Base-by-base conservation (phyloP, 1,284 basidiomycete genomes). In the Puccinia horiana region DNA sequence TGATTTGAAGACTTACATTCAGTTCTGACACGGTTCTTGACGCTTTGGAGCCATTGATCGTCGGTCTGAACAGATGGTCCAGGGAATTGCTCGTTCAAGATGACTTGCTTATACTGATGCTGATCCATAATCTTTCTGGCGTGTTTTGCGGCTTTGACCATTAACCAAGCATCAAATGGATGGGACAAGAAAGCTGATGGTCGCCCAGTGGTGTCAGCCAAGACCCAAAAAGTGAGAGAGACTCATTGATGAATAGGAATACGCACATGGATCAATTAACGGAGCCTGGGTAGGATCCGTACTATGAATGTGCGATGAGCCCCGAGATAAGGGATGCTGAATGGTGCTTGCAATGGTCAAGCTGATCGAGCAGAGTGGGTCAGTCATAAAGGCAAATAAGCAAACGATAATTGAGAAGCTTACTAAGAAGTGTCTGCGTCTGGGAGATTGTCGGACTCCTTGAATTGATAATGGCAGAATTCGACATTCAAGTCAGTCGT, bases 271-370 rank as follows among this genome's bases (percentile, higher is more conserved):
- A 67, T 81, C 73, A 29, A 81, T 81, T 26, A 67, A 58, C 4
- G 70, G 80, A 9, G 58, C 4, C 29, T 35, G 18, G 20, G 26
- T 29, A 11, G 80, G 61, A 32, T 81, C 72, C 32, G n/a, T 26
- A n/a, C 61, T 40, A 2, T 54, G 29, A 42, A 81, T 74, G 47
- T 81, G 79, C n/a, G 61, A 47, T 37, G 79, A 74, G 1, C 79
- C 79, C 40, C 79, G 79, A 20, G 79, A 81, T 40, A 81, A 61
- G 14, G 79, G 79, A 32, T 75, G 73, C 56, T 81, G 80, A 14
- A 81, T 32, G 6, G 72, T 49, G 47, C 37, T 69, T 4, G 56
- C 70, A 75, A 81, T 74, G 9, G 58, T 63, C 20, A 81, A 40
- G 47, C 80, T 81, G 32, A 47, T 1, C 8, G 20, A 63, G n/a